Conservation (phyloP, 108 stramenopile genomes). For the Nannochloropsis granulata region DNA sequence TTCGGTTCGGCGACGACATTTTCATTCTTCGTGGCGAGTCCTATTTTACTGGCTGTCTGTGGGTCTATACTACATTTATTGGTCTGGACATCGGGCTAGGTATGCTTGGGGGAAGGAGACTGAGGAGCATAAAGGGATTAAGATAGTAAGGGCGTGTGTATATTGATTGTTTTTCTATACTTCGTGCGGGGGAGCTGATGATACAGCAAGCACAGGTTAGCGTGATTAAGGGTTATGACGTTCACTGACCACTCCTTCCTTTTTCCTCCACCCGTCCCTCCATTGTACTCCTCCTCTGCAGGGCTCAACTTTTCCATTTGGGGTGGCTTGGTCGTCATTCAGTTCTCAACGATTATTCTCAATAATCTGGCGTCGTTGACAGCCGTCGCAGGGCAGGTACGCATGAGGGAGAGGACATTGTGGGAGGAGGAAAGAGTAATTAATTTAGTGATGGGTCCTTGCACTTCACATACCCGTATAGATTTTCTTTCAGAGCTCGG, state of each 20-base stretch:
- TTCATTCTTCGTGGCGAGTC: neutral
- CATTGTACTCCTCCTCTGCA: neutral
- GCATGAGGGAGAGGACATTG: neutral
- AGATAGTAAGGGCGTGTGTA: no score
- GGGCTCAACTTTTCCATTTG: neutral
- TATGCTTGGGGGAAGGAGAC: neutral
- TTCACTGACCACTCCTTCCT: no score
- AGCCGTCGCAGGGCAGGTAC: neutral
- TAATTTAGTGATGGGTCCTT: no score
- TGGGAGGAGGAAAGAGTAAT: no score
- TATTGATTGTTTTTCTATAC: no score
- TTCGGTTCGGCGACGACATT: neutral
- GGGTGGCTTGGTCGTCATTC: neutral
- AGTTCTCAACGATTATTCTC: neutral
- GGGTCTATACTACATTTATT: neutral
- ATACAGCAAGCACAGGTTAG: no score
- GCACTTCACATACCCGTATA: no score
- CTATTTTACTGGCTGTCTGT: neutral
- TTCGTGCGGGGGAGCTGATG: no score
- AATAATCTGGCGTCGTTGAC: neutral
- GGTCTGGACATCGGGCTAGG: neutral
- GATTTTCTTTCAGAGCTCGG: no score
- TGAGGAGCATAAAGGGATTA: no score
- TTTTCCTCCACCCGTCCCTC: no score
- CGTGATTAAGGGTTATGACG: no score